phyloP scores from a whole-genome alignment of 345 rosid species.

The Melastoma malabathricum region DNA sequence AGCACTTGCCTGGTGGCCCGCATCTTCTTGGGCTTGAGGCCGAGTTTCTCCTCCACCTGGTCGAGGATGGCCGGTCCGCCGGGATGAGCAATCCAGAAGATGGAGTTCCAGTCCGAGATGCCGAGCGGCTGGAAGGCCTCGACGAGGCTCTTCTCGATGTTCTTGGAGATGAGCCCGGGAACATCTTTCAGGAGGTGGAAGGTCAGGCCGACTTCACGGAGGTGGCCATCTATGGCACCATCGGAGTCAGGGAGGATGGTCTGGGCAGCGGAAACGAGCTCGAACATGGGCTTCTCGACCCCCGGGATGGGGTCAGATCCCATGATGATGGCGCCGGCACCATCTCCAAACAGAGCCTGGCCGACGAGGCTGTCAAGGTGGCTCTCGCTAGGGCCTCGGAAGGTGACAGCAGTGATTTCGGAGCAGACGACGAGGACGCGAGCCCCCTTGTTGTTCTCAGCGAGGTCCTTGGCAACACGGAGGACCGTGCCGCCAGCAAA shows the following conservation, averaged over 20 bases:
- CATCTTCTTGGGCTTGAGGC: conserved; percentile 24
- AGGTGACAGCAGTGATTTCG: conserved; percentile 21
- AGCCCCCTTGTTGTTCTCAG: conserved; percentile 40
- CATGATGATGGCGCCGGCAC: conserved; percentile 30
- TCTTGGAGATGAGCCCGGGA: conserved; percentile 25
- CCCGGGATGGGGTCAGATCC: conserved; percentile 23
- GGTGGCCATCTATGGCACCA: conserved; percentile 37
- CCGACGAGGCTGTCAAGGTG: conserved; percentile 36
- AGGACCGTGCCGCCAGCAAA: conserved; percentile 35
- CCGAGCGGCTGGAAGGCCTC: conserved; percentile 35
- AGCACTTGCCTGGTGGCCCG: conserved; percentile 23
- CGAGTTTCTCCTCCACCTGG: conserved; percentile 23
- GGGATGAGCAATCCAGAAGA: conserved; percentile 40
- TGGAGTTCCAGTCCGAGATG: conserved; percentile 41
- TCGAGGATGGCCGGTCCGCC: conserved; percentile 43
- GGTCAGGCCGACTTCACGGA: conserved; percentile 36
- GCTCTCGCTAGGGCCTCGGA: conserved; percentile 33
- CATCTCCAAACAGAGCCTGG: conserved; percentile 37
- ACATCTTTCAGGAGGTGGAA: conserved; percentile 34
- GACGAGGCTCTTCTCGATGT: conserved; percentile 18
- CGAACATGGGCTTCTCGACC: conserved; percentile 26
- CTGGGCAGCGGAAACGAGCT: conserved; percentile 29
- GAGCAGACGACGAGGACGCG: conserved; percentile 41
- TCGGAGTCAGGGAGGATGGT: conserved; percentile 33
- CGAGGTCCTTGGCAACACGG: conserved; percentile 41